These are phyloP conservation scores for Tephrocybe sp. DNA, from an alignment of 768 basidiomycete genomes.

Conservation along the genomic window DNA sequence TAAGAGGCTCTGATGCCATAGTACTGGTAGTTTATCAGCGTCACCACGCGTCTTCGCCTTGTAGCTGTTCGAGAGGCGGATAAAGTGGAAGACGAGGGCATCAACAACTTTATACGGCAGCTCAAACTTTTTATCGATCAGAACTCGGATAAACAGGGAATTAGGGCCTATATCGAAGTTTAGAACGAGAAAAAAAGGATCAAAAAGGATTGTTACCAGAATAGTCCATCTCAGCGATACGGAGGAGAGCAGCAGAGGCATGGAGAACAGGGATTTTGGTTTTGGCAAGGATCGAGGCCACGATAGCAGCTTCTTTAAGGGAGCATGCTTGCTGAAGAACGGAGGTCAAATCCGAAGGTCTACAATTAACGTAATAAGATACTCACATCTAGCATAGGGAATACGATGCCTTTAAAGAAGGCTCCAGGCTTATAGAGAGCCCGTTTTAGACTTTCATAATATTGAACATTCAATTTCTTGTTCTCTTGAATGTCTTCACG, in stretches of 20 bases:
- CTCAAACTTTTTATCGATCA: conserved; percentile 97
- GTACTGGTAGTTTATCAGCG: conserved; percentile 82
- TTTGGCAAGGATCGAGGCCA: conserved; percentile 87
- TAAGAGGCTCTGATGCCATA: conserved; percentile 97
- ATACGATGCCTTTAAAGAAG: conserved; percentile 97
- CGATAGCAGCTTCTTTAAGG: conserved; percentile 90
- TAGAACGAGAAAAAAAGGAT: not conserved
- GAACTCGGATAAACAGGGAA: conserved; percentile 93
- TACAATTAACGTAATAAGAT: not conserved
- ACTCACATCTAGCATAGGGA: conserved; percentile 89
- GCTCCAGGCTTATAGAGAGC: conserved; percentile 95
- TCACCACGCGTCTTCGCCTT: conserved; percentile 70
- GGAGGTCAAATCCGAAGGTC: not conserved
- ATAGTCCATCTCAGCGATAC: conserved; percentile 96
- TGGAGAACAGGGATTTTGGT: conserved; percentile 96
- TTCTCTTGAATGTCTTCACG: conserved; percentile 84
- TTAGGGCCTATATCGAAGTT: conserved; percentile 63
- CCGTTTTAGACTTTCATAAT: conserved; percentile 90
- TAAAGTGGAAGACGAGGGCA: conserved; percentile 96
- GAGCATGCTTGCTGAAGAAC: conserved; percentile 64
- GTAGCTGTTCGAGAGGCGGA: conserved; percentile 90
- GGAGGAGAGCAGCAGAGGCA: conserved; percentile 90
- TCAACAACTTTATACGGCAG: conserved; percentile 98
- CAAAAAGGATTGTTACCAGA: conserved; percentile 47
- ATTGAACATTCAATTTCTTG: conserved; percentile 89